Evolutionary conservation across 768 basidiomycete genomes (phyloP).

Genomic region (Rhodotorula graminis): DNA sequence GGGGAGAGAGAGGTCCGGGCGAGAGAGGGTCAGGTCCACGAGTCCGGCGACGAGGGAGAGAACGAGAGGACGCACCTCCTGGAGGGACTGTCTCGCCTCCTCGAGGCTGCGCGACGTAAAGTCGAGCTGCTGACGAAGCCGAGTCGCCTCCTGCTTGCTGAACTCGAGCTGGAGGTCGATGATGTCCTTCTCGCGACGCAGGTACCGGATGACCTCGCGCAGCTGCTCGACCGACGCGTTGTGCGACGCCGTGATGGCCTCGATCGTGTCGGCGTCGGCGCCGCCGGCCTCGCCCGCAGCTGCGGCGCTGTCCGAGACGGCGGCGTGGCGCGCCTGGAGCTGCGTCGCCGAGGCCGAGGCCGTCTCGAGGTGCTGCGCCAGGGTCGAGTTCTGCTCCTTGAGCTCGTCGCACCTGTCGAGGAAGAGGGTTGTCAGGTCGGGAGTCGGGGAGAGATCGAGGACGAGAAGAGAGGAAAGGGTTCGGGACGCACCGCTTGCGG

Average conservation of each 20-base stretch:
- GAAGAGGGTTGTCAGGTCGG: not conserved
- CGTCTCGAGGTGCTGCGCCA: slow-evolving; percentile 78
- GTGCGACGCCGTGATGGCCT: slow-evolving; percentile 46
- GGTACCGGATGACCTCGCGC: slow-evolving; percentile 60
- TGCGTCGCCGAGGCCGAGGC: slow-evolving; percentile 74
- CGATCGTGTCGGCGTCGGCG: slow-evolving; percentile 31
- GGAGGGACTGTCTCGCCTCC: slow-evolving; percentile 64
- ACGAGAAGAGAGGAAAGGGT: too few relatives aligned
- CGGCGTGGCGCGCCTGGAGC: slow-evolving; percentile 50
- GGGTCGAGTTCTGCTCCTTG: slow-evolving; percentile 64
- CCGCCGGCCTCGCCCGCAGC: slow-evolving; percentile 55
- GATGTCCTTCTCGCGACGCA: slow-evolving; percentile 87
- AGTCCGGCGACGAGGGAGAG: not conserved
- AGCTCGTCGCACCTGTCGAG: slow-evolving; percentile 64
- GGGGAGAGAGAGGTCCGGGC: not conserved
- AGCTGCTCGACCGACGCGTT: slow-evolving; percentile 53
- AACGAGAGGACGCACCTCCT: slow-evolving; percentile 54
- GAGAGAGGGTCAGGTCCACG: not conserved
- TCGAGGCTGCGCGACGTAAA: slow-evolving; percentile 65
- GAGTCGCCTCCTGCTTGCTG: slow-evolving; percentile 67
- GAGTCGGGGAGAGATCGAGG: not conserved
- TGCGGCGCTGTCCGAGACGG: slow-evolving; percentile 16
- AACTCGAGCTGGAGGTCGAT: slow-evolving; percentile 81
- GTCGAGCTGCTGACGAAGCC: slow-evolving; percentile 70
- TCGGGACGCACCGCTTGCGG: slow-evolving; percentile 58